Conservation (phyloP, 1,284 basidiomycete genomes). For the Waitea zeae region DNA sequence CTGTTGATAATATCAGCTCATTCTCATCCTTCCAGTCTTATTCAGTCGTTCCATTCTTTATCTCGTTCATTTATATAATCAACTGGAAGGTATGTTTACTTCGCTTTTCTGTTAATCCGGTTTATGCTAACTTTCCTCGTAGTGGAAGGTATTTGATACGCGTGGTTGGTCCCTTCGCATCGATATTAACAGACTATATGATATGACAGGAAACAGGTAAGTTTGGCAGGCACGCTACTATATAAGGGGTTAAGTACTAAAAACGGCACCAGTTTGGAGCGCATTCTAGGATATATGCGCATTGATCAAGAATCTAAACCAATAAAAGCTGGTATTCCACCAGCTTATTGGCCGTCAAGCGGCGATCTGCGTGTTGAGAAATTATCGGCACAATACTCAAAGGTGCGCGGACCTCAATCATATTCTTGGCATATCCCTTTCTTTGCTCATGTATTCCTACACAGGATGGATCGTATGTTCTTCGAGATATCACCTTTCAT, state of each 20-base stretch:
- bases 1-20: not conserved
- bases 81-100: not conserved
- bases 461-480: conserved; percentile 21
- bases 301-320: conserved; percentile 56
- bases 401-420: too few species aligned
- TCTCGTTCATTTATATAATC: not conserved
- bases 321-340: conserved; percentile 32
- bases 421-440: not conserved
- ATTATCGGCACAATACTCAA: conserved; percentile 34
- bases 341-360: conserved; percentile 66
- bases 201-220: conserved; percentile 22
- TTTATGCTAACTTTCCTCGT: too few species aligned
- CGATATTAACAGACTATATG: not conserved
- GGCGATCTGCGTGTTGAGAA: conserved; percentile 48
- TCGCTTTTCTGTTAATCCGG: too few species aligned
- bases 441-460: conserved; percentile 6
- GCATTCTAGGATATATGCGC: conserved; percentile 52
- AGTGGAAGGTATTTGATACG: too few species aligned
- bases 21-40: not conserved
- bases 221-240: not conserved
- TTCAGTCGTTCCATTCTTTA: not conserved
- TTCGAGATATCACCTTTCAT: conserved; percentile 26
- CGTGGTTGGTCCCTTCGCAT: too few species aligned
- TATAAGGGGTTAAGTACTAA: not conserved
- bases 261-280: conserved; percentile 34